Evolutionary conservation across 2,329 filamentous ascomycete genomes (phyloP).

Genomic region (Didymella keratinophila): DNA sequence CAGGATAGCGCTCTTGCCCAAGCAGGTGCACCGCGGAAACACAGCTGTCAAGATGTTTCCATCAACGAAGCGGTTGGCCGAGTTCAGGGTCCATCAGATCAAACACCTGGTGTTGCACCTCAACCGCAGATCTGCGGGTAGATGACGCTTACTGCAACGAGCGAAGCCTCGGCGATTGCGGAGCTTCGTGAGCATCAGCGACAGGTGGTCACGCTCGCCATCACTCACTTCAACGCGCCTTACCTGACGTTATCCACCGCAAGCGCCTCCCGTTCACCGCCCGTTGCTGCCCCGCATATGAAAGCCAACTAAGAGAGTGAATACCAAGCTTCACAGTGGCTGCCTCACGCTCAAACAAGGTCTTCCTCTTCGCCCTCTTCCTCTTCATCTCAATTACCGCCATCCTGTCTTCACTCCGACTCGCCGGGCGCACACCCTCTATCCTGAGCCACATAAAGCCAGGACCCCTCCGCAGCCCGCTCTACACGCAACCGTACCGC

Average conservation of each 20-base stretch:
- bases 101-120: slow-evolving; percentile 18
- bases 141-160: slow-evolving; percentile 13
- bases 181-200: slow-evolving; percentile 18
- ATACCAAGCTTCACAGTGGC: slow-evolving; percentile 38
- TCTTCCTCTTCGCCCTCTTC: slow-evolving; percentile 62
- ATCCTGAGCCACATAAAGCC: slow-evolving; percentile 65
- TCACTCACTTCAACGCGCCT: slow-evolving; percentile 13
- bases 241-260: slow-evolving; percentile 17
- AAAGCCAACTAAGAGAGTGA: slow-evolving; percentile 1
- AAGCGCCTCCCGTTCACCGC: slow-evolving; percentile 19
- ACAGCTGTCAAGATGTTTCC: neutral
- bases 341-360: slow-evolving; percentile 45
- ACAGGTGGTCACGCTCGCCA: slow-evolving; percentile 19
- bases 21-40: neutral
- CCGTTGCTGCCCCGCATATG: slow-evolving; percentile 20
- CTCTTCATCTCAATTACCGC: slow-evolving; percentile 64
- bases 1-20: neutral
- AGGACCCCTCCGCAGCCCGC: slow-evolving; percentile 38
- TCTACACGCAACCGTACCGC: slow-evolving; percentile 34
- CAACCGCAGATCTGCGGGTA: slow-evolving; percentile 11
- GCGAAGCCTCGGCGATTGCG: slow-evolving; percentile 19
- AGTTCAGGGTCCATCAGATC: slow-evolving; percentile 2
- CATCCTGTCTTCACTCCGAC: slow-evolving; percentile 73
- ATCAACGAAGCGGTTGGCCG: neutral
- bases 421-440: slow-evolving; percentile 64